A percentile compares a stretch with the other conserved stretches of the same genome.
Evolutionary conservation across 2,329 filamentous ascomycete genomes (phyloP).

Genomic region (Nemania sp.): DNA sequence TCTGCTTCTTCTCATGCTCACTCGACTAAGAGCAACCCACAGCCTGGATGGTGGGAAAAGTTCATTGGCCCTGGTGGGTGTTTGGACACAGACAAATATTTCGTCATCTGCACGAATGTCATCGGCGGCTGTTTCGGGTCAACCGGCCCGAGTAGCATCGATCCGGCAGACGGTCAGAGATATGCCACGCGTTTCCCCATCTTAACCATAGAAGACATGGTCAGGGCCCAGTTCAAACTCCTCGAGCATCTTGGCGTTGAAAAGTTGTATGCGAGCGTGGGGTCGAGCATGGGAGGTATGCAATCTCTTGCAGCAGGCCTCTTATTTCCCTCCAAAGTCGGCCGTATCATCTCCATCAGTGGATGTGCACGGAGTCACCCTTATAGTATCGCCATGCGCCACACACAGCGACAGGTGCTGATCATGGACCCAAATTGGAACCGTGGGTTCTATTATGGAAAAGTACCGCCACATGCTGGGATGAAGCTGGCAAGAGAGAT

Average conservation of each 20-base stretch:
- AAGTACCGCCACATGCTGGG: constrained; percentile 86
- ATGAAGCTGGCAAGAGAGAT: constrained; percentile 99
- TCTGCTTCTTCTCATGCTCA: constrained; percentile 98
- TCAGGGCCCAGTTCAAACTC: constrained; percentile 88
- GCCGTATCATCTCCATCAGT: constrained; percentile 83
- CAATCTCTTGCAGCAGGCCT: constrained; percentile 87
- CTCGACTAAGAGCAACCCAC: constrained; percentile 83
- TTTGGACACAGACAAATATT: constrained; percentile 89
- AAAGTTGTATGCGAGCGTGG: constrained; percentile 87
- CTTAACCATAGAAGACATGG: constrained; percentile 96
- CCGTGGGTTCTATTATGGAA: constrained; percentile 89
- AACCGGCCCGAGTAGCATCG: constrained; percentile 85
- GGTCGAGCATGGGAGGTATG: constrained; percentile 98
- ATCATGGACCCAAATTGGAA: constrained; percentile 99
- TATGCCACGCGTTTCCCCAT: constrained; percentile 97
- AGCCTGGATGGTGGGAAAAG: constrained; percentile 97
- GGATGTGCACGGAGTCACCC: constrained; percentile 94
- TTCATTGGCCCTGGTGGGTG: constrained; percentile 90
- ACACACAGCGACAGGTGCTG: constrained; percentile 94
- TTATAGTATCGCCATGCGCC: constrained; percentile 98
- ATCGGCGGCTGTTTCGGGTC: constrained; percentile 95
- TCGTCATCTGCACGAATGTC: constrained; percentile 95
- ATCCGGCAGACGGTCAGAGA: constrained; percentile 82
- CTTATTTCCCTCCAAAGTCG: constrained; percentile 80
- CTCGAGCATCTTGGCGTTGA: constrained; percentile 78